These are phyloP conservation scores for Colletotrichum caudatum DNA, from an alignment of 2,329 filamentous ascomycete species.

Conservation along the genomic window DNA sequence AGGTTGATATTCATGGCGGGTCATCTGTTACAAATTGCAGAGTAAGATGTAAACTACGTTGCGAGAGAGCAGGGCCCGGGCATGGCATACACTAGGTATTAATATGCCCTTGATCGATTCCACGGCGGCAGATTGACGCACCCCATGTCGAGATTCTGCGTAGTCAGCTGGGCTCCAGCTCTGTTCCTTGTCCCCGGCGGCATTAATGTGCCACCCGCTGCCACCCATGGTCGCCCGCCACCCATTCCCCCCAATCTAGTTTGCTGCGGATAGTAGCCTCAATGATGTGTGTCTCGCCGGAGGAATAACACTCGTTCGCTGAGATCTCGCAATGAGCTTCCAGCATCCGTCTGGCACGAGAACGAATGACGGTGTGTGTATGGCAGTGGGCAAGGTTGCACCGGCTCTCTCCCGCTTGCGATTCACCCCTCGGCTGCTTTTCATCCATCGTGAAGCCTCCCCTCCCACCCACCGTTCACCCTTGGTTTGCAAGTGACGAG, in stretches of 20 bases:
- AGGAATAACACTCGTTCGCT: neutral
- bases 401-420: conserved; percentile 6
- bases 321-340: conserved; percentile 5
- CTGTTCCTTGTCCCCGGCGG: conserved; percentile 10
- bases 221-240: conserved; percentile 21
- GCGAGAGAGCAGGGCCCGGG: conserved; percentile 13
- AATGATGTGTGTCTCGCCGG: neutral
- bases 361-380: conserved; percentile 24
- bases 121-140: conserved; percentile 33
- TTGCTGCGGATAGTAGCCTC: conserved; percentile 7
- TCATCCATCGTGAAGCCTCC: neutral
- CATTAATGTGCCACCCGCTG: conserved; percentile 22
- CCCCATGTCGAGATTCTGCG: conserved; percentile 23
- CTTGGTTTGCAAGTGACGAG: neutral
- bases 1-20: conserved; percentile 5
- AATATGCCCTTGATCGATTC: conserved; percentile 9
- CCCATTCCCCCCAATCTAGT: neutral
- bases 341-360: neutral
- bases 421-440: conserved; percentile 29
- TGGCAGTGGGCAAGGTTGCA: conserved; percentile 4
- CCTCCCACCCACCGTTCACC: neutral
- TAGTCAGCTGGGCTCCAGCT: conserved; percentile 17
- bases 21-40: neutral
- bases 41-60: neutral
- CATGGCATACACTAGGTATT: neutral